Percentiles rank a stretch among this genome's conserved stretches.
Conservation (phyloP, 202 grass and related monocot species). For the Schoenoplectus triqueter region DNA sequence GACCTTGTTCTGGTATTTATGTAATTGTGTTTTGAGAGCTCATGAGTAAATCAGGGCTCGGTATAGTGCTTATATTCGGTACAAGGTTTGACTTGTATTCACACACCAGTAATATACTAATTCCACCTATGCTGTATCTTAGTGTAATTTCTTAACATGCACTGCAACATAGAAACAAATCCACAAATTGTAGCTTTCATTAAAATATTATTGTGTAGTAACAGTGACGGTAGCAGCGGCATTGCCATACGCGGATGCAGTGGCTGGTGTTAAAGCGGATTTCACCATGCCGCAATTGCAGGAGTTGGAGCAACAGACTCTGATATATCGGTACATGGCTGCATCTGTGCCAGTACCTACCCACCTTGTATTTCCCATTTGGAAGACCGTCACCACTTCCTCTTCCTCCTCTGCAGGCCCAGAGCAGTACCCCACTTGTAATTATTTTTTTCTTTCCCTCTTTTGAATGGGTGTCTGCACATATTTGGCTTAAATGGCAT, state of each 20-base stretch:
- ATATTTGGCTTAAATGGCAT: neutral
- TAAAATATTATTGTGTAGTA: slow-evolving; percentile 25
- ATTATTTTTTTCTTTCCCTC: slow-evolving; percentile 28
- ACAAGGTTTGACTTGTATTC: neutral
- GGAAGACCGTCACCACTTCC: slow-evolving; percentile 71
- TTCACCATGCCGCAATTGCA: slow-evolving; percentile 71
- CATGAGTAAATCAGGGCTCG: neutral
- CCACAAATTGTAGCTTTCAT: neutral
- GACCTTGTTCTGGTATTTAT: slow-evolving; percentile 4
- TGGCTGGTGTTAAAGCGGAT: slow-evolving; percentile 57
- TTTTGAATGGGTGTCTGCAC: slow-evolving; percentile 2
- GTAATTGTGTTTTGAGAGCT: neutral
- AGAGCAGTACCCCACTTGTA: slow-evolving; percentile 83
- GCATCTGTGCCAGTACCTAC: slow-evolving; percentile 78
- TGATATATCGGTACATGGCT: slow-evolving; percentile 79
- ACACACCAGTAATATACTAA: neutral
- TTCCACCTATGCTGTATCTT: neutral
- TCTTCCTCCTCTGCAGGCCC: slow-evolving; percentile 66
- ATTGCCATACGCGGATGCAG: slow-evolving; percentile 36
- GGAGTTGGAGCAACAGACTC: slow-evolving; percentile 79
- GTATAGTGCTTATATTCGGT: slow-evolving; percentile 4
- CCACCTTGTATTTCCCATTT: slow-evolving; percentile 79
- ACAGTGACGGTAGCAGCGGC: slow-evolving; percentile 34
- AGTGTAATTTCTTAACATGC: neutral
- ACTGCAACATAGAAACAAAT: neutral